A percentile compares a stretch with the other conserved stretches of the same genome.
These are phyloP conservation scores for Arachnomyces sp. DNA, from an alignment of 2,329 filamentous ascomycete genomes.

Conservation along the genomic window DNA sequence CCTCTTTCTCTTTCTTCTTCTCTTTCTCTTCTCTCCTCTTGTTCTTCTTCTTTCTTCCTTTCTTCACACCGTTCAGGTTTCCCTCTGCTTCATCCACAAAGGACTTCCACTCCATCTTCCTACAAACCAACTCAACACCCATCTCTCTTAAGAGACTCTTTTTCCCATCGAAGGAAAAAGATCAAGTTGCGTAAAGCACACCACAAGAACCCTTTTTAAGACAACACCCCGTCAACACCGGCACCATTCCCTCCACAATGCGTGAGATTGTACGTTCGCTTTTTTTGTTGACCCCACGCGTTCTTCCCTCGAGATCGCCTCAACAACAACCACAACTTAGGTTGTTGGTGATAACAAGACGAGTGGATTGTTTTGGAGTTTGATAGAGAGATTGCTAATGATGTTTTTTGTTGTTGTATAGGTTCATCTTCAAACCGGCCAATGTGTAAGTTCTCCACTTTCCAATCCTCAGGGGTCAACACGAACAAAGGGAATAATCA, in stretches of 20 bases:
- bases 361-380: conserved; percentile 20
- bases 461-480: conserved; percentile 1
- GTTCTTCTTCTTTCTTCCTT: conserved; percentile 7
- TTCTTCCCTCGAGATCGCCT: conserved; percentile 9
- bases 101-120: conserved; percentile 19
- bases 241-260: conserved; percentile 46
- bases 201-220: conserved; percentile 2
- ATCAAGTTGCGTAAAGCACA: conserved; percentile 6
- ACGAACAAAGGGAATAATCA: conserved; percentile 10
- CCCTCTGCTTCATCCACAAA: conserved; percentile 15
- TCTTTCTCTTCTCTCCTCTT: not conserved
- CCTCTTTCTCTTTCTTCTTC: not conserved
- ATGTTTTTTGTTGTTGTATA: conserved; percentile 47
- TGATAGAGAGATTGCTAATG: conserved; percentile 21
- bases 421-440: conserved; percentile 99
- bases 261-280: conserved; percentile 61
- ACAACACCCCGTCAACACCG: conserved; percentile 11
- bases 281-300: conserved; percentile 25
- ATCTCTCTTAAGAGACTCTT: conserved; percentile 9
- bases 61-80: conserved; percentile 8
- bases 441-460: conserved; percentile 68
- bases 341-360: conserved; percentile 9
- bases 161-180: too few relatives aligned
- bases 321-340: conserved; percentile 4
- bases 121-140: conserved; percentile 10